Conservation (phyloP, 495 filamentous ascomycete genomes). For the Trichoderma erinaceum region DNA sequence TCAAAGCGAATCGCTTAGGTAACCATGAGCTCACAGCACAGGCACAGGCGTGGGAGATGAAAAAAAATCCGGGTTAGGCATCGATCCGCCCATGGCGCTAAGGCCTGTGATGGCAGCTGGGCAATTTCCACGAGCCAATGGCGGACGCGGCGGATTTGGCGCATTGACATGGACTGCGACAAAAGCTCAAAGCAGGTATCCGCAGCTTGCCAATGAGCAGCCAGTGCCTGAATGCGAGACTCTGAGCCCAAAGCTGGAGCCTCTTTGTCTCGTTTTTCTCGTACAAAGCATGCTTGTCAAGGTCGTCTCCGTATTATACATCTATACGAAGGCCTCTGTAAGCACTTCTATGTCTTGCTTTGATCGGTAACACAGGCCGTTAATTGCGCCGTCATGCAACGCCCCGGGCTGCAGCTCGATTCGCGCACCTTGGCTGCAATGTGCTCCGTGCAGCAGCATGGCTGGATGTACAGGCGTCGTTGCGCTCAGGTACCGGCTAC, state of each 20-base stretch:
- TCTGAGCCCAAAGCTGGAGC: no score
- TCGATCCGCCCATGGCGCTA: neutral
- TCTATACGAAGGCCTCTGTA: neutral
- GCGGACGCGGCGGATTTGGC: neutral
- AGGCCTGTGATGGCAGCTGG: neutral
- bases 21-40: constrained; percentile 6
- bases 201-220: no score
- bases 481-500: neutral
- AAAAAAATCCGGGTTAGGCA: neutral
- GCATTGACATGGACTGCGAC: neutral
- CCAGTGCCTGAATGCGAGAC: no score
- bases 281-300: no score
- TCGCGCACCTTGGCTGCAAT: neutral
- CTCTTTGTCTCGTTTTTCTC: no score
- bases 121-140: constrained; percentile 7
- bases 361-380: neutral
- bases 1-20: neutral
- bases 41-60: neutral
- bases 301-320: no score
- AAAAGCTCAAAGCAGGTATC: neutral
- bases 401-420: neutral
- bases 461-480: neutral
- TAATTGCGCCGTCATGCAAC: constrained; percentile 7
- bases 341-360: neutral
- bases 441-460: neutral